Conservation (phyloP, 495 filamentous ascomycete species). For the Saxispiralis lemnorum region DNA sequence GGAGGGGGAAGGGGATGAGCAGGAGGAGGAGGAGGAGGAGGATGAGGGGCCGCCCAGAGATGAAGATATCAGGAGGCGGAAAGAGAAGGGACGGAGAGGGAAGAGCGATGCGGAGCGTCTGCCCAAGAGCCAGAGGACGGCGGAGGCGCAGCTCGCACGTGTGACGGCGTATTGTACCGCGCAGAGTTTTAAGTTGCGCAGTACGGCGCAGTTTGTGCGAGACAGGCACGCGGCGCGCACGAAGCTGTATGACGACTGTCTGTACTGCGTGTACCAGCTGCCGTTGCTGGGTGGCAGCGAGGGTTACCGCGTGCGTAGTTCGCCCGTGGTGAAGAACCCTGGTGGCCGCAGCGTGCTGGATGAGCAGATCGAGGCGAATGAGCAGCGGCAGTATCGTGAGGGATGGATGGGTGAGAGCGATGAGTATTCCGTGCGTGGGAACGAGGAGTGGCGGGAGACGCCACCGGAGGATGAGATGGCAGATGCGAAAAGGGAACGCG, state of each 20-base stretch:
- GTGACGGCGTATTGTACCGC: slow-evolving; percentile 95
- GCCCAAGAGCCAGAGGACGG: slow-evolving; percentile 65
- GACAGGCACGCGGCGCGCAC: slow-evolving; percentile 81
- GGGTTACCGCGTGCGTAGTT: slow-evolving; percentile 73
- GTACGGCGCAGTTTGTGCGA: slow-evolving; percentile 71
- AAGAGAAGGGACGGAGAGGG: slow-evolving; percentile 22
- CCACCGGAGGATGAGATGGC: not conserved
- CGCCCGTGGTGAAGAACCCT: slow-evolving; percentile 76
- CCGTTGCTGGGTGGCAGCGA: slow-evolving; percentile 70
- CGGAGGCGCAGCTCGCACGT: slow-evolving; percentile 58
- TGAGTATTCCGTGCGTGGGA: slow-evolving; percentile 10
- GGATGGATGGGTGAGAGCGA: slow-evolving; percentile 52
- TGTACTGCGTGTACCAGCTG: slow-evolving; percentile 89
- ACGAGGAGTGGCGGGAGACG: not conserved
- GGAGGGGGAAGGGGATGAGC: slow-evolving; percentile 18
- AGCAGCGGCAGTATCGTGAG: slow-evolving; percentile 74
- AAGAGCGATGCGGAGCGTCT: slow-evolving; percentile 92
- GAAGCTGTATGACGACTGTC: slow-evolving; percentile 96
- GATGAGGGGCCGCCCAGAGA: slow-evolving; percentile 53
- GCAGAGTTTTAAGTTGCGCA: slow-evolving; percentile 74
- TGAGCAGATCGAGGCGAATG: slow-evolving; percentile 90
- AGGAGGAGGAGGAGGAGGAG: slow-evolving; percentile 35
- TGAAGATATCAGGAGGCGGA: slow-evolving; percentile 52
- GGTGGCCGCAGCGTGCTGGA: slow-evolving; percentile 86
- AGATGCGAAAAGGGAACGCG: not conserved